Conservation (phyloP, 257 asterid genomes). For the Nicotiana undulata region DNA sequence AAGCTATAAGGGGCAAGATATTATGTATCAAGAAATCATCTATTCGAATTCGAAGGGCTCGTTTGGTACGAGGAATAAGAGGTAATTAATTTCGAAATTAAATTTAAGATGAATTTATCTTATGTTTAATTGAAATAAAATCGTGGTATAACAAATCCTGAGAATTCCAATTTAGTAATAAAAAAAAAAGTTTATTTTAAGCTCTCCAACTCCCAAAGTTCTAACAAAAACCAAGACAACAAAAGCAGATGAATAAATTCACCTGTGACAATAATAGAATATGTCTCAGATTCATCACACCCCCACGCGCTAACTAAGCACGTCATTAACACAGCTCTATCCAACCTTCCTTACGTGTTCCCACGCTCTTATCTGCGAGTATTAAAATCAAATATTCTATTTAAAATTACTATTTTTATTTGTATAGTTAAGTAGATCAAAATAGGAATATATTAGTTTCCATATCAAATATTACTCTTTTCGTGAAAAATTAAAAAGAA, state of each 20-base stretch:
- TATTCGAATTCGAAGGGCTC: too few species aligned
- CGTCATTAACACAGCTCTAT: not conserved
- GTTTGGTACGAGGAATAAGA: too few species aligned
- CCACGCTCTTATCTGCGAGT: not conserved
- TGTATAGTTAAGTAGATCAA: not conserved
- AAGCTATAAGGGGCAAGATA: too few species aligned
- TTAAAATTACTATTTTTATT: not conserved
- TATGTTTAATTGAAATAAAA: too few species aligned
- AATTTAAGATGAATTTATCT: too few species aligned
- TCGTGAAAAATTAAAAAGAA: not conserved
- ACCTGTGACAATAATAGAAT: not conserved
- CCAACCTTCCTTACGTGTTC: not conserved
- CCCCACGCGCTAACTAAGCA: not conserved
- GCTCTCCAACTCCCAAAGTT: not conserved
- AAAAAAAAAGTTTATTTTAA: not conserved
- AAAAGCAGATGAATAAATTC: not conserved
- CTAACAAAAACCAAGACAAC: not conserved
- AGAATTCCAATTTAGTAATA: too few species aligned
- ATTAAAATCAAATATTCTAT: not conserved
- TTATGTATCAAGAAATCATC: too few species aligned
- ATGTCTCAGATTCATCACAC: not conserved
- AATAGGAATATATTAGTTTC: not conserved
- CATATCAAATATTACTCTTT: not conserved
- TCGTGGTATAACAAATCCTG: fast-evolving
- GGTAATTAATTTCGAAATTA: too few species aligned